phyloP scores from a whole-genome alignment of 2,329 filamentous ascomycete species.

The Bipolaris zeicola region DNA sequence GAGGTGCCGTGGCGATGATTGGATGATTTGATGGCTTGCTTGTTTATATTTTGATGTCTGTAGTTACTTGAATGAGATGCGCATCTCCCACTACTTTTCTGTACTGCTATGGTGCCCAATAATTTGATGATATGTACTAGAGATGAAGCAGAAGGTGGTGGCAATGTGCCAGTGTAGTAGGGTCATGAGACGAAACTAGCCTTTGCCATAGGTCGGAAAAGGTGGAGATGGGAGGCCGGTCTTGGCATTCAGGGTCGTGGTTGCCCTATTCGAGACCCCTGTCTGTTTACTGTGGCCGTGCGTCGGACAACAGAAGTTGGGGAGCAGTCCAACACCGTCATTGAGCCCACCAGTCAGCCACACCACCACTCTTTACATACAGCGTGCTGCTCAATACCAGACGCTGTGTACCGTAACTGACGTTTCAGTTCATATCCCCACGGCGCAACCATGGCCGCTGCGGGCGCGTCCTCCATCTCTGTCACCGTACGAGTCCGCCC shows the following conservation, averaged over 20 bases:
- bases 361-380: conserved; percentile 24
- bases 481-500: conserved; percentile 66
- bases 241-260: conserved; percentile 27
- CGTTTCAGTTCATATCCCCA: conserved; percentile 11
- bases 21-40: conserved; percentile 7
- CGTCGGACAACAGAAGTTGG: conserved; percentile 25
- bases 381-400: conserved; percentile 12
- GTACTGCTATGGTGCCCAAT: conserved; percentile 1
- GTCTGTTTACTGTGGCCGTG: conserved; percentile 37
- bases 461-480: conserved; percentile 57
- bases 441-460: conserved; percentile 43
- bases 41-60: conserved; percentile 8
- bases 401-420: conserved; percentile 22
- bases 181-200: not conserved
- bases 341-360: conserved; percentile 26
- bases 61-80: conserved; percentile 17
- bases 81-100: conserved; percentile 5
- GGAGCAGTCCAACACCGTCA: conserved; percentile 25
- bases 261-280: conserved; percentile 29
- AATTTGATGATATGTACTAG: not conserved
- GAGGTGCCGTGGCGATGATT: conserved; percentile 7
- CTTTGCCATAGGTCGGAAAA: conserved; percentile 4
- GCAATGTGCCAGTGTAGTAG: not conserved
- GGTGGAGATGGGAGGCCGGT: conserved; percentile 5
- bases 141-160: not conserved